phyloP scores from a whole-genome alignment of 306 rosid genomes.

The Lotus japonicus region DNA sequence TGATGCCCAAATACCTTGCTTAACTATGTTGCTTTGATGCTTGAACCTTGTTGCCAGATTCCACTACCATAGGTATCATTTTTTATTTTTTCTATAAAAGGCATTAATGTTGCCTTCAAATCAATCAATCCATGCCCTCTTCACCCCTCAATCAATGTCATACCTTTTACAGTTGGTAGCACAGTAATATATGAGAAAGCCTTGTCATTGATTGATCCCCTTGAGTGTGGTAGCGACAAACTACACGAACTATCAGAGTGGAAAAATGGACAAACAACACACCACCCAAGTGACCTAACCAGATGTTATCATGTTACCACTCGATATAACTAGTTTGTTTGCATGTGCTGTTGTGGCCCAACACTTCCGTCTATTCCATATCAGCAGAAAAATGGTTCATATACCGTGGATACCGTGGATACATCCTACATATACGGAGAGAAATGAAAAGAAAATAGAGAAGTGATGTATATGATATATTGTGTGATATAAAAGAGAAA shows the following conservation, averaged over 20 bases:
- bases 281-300: background rate
- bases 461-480: too few relatives aligned
- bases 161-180: background rate
- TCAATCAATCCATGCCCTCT: constrained; percentile 1
- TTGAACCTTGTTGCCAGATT: background rate
- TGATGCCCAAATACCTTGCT: background rate
- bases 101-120: constrained; percentile 1
- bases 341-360: background rate
- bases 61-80: constrained; percentile 6
- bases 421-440: too few relatives aligned
- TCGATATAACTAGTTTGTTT: background rate
- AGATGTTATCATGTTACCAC: background rate
- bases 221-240: background rate
- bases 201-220: background rate
- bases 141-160: constrained; percentile 4
- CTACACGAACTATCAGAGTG: background rate
- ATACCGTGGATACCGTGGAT: too few relatives aligned
- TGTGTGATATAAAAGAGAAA: too few relatives aligned
- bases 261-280: background rate
- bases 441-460: too few relatives aligned
- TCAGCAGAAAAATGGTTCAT: background rate
- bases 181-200: background rate
- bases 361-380: background rate
- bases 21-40: background rate
- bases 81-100: too few relatives aligned